Evolutionary conservation across 208 protist genomes (phyloP), one percentile per base, ranked within the genome.

Genomic region (Leishmania gerbilli): DNA sequence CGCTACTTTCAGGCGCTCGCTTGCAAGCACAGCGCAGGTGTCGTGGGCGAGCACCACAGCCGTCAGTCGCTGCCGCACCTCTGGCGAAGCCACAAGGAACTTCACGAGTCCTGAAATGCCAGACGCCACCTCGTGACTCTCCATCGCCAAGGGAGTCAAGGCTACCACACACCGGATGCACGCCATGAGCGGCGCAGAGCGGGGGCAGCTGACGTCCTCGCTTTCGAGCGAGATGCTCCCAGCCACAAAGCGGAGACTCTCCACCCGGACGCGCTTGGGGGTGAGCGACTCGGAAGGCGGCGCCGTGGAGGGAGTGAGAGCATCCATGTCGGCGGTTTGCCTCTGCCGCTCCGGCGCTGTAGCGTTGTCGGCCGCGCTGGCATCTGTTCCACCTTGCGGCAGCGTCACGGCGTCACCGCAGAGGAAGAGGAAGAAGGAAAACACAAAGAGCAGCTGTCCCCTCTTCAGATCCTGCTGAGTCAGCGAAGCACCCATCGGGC

Each of bases 101-200:
- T 82, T 88, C 8, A 93, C 65, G 21, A 92, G 47, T n/a, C 86
- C 81, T 27, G 76, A 86, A 62, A 96, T 82, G 37, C 87, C 92
- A 24, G 87, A 81, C 2, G 85, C 77, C 15, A 88, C 40, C 34
- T 87, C 74, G 37, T 79, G 79, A 55, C 88, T 84, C 55, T 86
- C 86, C 45, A 78, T 67, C n/a, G 87, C 84, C n/a, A 89, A 79
- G 49, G 78, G 71, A 40, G 78, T 84, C 19, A 88, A 78, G 13
- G 75, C 79, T 17, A 81, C 85, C 24, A 89, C 84, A 60, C 85
- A 83, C 34, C 82, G 84, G 55, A 81, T 74, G 42, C 84, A 88
- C 45, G 79, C 68, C 77, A 79, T n/a, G 72, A 85, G 7, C 27
- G 82, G 71, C 13, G 76, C n/a, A 75, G 74, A 60, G 55, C 82